phyloP scores from a whole-genome alignment of 805 yeast genomes.

The Candida berthetii region DNA sequence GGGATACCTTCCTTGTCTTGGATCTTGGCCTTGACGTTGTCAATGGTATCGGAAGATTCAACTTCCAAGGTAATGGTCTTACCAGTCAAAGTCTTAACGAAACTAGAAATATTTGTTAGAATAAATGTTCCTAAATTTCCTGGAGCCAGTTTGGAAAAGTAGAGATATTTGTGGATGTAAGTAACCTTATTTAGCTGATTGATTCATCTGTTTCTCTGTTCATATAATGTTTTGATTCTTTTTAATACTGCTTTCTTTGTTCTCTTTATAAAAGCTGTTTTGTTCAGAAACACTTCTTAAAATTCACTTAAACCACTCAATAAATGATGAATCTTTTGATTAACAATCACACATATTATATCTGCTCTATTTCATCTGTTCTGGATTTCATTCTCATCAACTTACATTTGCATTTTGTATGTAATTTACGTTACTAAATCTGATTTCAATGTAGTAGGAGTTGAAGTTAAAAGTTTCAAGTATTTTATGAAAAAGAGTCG shows the following conservation, averaged over 20 bases:
- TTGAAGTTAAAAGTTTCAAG: neutral
- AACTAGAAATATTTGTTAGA: slow-evolving; percentile 29
- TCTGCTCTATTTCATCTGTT: no score
- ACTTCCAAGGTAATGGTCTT: slow-evolving; percentile 97
- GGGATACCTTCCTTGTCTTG: slow-evolving; percentile 99
- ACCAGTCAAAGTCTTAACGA: slow-evolving; percentile 85
- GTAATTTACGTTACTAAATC: slow-evolving; percentile 15
- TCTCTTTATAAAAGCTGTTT: no score
- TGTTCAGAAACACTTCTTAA: no score
- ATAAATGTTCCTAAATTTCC: neutral
- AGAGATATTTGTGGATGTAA: no score
- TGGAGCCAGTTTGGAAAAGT: no score
- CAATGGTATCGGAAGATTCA: slow-evolving; percentile 98
- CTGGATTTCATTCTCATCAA: slow-evolving; percentile 1
- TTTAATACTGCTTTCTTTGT: no score
- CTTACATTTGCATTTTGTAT: slow-evolving; percentile 40
- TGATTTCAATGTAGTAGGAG: neutral
- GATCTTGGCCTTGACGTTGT: slow-evolving; percentile 97
- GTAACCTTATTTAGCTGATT: no score
- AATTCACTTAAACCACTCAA: no score
- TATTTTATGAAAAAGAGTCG: neutral
- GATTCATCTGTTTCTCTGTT: no score
- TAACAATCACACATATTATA: no score
- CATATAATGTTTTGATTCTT: no score
- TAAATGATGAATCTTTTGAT: no score